Evolutionary conservation across 257 asterid species (phyloP).

Genomic region (Eucommia ulmoides): DNA sequence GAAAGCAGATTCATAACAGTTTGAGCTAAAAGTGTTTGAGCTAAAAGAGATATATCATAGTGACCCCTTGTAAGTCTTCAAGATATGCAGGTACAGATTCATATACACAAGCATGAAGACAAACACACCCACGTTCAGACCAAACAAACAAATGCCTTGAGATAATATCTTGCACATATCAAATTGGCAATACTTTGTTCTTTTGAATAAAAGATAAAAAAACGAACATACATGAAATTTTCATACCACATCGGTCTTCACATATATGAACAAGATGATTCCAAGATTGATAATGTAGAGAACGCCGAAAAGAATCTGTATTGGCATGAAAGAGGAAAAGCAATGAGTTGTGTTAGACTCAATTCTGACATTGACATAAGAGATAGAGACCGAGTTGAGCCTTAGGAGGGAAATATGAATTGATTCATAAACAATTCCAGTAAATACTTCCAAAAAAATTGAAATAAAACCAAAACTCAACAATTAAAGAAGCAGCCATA

Average conservation of each 20-base stretch:
- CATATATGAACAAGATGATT: conserved; percentile 55
- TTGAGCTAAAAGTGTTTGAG: background rate
- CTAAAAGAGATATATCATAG: background rate
- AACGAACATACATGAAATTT: too few relatives aligned
- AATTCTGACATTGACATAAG: background rate
- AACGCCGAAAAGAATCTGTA: conserved; percentile 78
- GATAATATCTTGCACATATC: background rate
- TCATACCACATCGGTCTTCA: conserved; percentile 82
- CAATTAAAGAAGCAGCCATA: background rate
- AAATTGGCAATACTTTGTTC: background rate
- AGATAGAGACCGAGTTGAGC: background rate
- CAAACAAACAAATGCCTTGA: background rate
- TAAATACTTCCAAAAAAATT: background rate
- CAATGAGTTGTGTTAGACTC: background rate
- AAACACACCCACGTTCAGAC: background rate
- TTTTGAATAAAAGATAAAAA: background rate
- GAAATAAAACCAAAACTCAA: background rate
- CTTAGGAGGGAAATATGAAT: background rate
- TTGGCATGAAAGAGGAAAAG: conserved; percentile 8
- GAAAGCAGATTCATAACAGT: conserved; percentile 8
- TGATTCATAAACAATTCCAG: background rate
- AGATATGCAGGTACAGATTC: background rate
- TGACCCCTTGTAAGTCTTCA: background rate
- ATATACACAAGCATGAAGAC: background rate
- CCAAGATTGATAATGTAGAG: conserved; percentile 78